Evolutionary conservation across 208 protist species (phyloP).

Genomic region (Vickermania spadyakhi): DNA sequence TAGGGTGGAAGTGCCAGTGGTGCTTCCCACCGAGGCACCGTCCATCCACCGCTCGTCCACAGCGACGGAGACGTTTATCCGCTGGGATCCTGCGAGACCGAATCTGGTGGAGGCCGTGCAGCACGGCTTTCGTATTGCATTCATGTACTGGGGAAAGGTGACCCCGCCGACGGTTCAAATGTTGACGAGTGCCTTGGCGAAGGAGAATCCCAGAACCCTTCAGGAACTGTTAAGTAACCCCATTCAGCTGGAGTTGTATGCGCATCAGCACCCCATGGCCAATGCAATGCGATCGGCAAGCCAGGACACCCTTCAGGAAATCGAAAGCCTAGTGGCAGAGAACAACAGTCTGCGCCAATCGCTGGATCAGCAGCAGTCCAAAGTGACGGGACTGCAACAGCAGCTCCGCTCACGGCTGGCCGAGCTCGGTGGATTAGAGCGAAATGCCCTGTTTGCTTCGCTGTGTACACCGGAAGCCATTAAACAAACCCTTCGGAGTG

Average conservation of each 20-base stretch:
- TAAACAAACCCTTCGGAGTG: constrained; percentile 46
- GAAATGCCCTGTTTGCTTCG: constrained; percentile 32
- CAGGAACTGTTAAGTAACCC: constrained; percentile 55
- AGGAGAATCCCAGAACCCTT: constrained; percentile 52
- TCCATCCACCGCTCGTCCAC: constrained; percentile 34
- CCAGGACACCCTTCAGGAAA: constrained; percentile 35
- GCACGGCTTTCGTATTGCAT: constrained; percentile 60
- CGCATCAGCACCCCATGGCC: constrained; percentile 71
- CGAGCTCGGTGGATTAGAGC: constrained; percentile 26
- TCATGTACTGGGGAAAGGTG: constrained; percentile 55
- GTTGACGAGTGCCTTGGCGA: constrained; percentile 27
- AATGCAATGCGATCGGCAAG: constrained; percentile 68
- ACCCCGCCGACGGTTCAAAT: constrained; percentile 47
- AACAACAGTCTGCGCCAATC: constrained; percentile 35
- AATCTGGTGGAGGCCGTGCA: constrained; percentile 50
- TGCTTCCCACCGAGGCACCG: constrained; percentile 7
- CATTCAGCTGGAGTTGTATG: constrained; percentile 79
- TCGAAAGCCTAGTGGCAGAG: constrained; percentile 44
- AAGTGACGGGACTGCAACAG: constrained; percentile 38
- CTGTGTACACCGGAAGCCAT: constrained; percentile 55
- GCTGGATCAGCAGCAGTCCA: constrained; percentile 32
- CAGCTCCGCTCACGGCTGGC: constrained; percentile 39
- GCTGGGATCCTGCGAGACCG: constrained; percentile 46
- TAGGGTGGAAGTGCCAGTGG: neutral
- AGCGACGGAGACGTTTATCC: constrained; percentile 16